A percentile compares a stretch with the other conserved stretches of the same genome.
These are phyloP conservation scores for Coccomyxa sp. DNA, from an alignment of 139 green algal species.

Conservation along the genomic window DNA sequence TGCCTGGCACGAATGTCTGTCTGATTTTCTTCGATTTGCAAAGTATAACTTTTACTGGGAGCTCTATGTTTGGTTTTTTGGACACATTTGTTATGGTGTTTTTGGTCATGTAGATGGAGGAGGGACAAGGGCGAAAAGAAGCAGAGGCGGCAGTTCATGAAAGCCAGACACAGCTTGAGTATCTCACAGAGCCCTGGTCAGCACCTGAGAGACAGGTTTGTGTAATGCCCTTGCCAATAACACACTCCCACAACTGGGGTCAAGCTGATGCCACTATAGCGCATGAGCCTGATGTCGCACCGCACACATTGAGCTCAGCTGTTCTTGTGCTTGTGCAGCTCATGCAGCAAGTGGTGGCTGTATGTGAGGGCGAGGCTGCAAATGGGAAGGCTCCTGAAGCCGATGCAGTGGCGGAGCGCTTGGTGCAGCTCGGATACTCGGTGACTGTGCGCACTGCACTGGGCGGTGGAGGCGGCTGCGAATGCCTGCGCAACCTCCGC, in stretches of 20 bases:
- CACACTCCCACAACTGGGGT: too few species aligned
- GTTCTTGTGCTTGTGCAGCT: slow-evolving; percentile 9
- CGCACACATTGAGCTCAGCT: background rate
- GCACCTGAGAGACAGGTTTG: slow-evolving; percentile 6
- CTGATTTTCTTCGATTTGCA: background rate
- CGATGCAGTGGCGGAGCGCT: slow-evolving; percentile 28
- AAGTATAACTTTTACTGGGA: background rate
- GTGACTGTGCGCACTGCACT: slow-evolving; percentile 42
- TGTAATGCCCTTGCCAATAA: background rate
- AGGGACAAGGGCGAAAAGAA: background rate
- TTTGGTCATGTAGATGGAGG: slow-evolving; percentile 19
- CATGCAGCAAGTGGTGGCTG: slow-evolving; percentile 22
- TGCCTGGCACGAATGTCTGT: background rate
- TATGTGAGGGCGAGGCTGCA: slow-evolving; percentile 14
- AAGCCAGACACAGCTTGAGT: background rate
- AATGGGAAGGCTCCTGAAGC: background rate
- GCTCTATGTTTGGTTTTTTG: too few species aligned
- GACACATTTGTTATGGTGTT: background rate
- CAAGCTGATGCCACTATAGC: too few species aligned
- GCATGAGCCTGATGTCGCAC: too few species aligned
- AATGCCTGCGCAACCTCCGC: slow-evolving; percentile 60
- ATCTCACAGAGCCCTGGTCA: background rate
- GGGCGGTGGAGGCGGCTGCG: slow-evolving; percentile 38
- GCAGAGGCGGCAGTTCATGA: background rate
- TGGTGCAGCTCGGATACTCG: slow-evolving; percentile 30